A percentile compares a stretch with the other conserved stretches of the same genome.
Evolutionary conservation across 306 rosid genomes (phyloP).

Genomic region (Cicer bijugum): DNA sequence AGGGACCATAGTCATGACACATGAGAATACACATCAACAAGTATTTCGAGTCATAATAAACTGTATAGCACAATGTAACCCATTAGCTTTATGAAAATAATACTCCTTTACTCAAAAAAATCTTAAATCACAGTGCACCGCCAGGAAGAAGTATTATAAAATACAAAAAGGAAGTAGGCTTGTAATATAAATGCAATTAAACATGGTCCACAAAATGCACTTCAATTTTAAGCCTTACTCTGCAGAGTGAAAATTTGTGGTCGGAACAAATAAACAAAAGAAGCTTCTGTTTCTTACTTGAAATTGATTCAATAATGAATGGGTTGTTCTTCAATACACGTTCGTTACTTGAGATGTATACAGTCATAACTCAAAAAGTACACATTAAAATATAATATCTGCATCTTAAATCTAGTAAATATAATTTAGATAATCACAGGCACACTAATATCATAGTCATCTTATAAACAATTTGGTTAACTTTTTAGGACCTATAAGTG

Average conservation of each 20-base stretch:
- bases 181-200: neutral
- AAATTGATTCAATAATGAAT: neutral
- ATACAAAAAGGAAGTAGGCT: neutral
- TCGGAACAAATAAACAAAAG: too few species aligned
- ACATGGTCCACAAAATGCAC: too few species aligned
- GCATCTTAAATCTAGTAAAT: constrained; percentile 22
- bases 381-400: neutral
- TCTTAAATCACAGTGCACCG: neutral
- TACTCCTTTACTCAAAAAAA: neutral
- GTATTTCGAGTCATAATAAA: neutral
- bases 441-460: constrained; percentile 11
- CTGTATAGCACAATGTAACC: neutral
- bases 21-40: neutral
- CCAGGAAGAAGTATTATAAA: neutral
- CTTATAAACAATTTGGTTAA: constrained; percentile 51
- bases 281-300: too few species aligned
- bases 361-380: constrained; percentile 14
- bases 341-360: constrained; percentile 18
- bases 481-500: constrained; percentile 59
- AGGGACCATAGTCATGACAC: neutral
- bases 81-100: neutral
- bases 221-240: too few species aligned
- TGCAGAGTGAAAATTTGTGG: too few species aligned
- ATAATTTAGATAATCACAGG: neutral
- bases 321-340: neutral